phyloP scores from a whole-genome alignment of 2,329 filamentous ascomycete species.

The Botrytis byssoidea region DNA sequence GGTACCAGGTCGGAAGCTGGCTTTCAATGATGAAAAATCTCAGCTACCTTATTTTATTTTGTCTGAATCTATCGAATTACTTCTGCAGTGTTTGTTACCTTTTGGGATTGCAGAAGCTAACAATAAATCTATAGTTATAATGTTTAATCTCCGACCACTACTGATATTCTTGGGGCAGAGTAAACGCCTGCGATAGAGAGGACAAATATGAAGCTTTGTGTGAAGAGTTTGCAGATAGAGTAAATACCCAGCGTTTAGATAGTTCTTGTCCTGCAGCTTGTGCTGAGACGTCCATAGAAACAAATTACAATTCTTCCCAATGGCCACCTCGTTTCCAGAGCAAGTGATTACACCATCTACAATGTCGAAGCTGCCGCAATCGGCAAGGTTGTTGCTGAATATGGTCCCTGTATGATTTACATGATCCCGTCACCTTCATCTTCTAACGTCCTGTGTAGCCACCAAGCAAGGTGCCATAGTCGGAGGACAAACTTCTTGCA shows the following conservation, averaged over 20 bases:
- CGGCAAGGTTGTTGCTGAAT: conserved; percentile 80
- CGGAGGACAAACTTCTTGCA: conserved; percentile 96
- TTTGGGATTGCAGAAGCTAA: conserved; percentile 33
- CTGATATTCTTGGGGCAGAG: conserved; percentile 52
- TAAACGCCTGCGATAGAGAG: conserved; percentile 91
- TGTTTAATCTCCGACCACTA: neutral
- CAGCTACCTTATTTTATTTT: conserved; percentile 91
- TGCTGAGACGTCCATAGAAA: conserved; percentile 57
- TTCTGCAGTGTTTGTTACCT: conserved; percentile 21
- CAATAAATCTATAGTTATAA: conserved; percentile 18
- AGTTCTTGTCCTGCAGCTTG: conserved; percentile 32
- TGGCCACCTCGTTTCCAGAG: conserved; percentile 92
- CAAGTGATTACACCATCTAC: conserved; percentile 98
- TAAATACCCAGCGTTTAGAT: conserved; percentile 58
- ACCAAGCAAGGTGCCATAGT: conserved; percentile 95
- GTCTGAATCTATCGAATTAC: conserved; percentile 65
- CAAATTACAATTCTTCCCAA: conserved; percentile 87
- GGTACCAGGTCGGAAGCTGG: conserved; percentile 59
- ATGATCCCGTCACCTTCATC: conserved; percentile 15
- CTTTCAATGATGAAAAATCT: conserved; percentile 98
- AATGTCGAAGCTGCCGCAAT: conserved; percentile 94
- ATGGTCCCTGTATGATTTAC: conserved; percentile 78
- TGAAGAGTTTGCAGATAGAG: conserved; percentile 80
- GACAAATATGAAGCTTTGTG: conserved; percentile 80
- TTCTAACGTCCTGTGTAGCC: conserved; percentile 51